phyloP scores from a whole-genome alignment of 441 rosid species.

The Capsella rubella region DNA sequence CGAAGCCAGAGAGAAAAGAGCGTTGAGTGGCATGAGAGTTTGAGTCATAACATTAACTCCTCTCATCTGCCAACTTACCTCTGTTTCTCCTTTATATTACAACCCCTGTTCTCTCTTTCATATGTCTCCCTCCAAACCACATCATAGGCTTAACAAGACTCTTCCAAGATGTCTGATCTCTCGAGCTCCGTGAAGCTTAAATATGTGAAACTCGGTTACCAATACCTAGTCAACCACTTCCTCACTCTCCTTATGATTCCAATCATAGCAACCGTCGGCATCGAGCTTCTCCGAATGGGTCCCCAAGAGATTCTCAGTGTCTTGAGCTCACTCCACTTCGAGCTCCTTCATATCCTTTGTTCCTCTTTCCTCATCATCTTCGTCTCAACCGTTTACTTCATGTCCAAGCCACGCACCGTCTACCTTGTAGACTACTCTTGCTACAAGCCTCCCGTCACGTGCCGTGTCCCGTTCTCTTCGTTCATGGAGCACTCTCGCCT shows the following conservation, averaged over 20 bases:
- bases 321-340: constrained; percentile 67
- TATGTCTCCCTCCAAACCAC: constrained; percentile 18
- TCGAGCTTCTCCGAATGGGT: constrained; percentile 63
- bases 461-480: constrained; percentile 85
- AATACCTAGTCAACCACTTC: constrained; percentile 76
- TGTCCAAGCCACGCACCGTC: constrained; percentile 90
- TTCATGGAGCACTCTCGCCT: constrained; percentile 93
- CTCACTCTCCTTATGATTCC: constrained; percentile 66
- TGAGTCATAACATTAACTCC: constrained; percentile 60
- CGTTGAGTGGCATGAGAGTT: constrained; percentile 75
- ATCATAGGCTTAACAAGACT: neutral
- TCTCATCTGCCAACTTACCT: constrained; percentile 50
- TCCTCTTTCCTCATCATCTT: constrained; percentile 65
- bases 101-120: constrained; percentile 23
- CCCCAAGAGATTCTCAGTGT: constrained; percentile 57
- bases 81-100: constrained; percentile 58
- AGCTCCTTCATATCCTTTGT: constrained; percentile 65
- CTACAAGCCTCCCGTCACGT: constrained; percentile 81
- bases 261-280: constrained; percentile 50
- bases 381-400: constrained; percentile 78
- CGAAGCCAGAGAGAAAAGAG: constrained; percentile 37
- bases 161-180: constrained; percentile 55
- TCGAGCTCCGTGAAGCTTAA: constrained; percentile 77
- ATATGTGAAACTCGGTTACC: constrained; percentile 83
- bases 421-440: constrained; percentile 85